Evolutionary conservation across 2,329 filamentous ascomycete genomes (phyloP), one percentile per base, ranked within the genome.

Genomic region (Colletotrichum spinosum): DNA sequence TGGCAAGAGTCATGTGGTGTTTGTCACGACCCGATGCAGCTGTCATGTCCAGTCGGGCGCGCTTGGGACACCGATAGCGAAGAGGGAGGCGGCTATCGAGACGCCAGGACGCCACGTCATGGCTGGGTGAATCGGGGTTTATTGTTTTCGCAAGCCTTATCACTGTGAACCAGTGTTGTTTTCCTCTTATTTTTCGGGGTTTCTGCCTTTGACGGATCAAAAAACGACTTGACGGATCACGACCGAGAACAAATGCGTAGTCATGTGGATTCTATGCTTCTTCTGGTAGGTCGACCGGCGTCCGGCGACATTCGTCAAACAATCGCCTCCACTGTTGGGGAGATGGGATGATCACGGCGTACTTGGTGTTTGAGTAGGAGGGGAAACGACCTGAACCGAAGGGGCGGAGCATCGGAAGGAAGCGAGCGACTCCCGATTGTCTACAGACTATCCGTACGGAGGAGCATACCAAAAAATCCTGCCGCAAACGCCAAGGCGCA

Each of bases 51-150:
- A 46, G 42, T 37, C 42, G 33, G 44, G 54, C 10, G 25, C 25
- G 25, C 25, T 25, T 25, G 25, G 25, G 25, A 25, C 25, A 25
- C 25, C 25, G 25, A 25, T 25, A 25, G 25, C 25, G 25, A 25
- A 25, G 25, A 25, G 25, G n/a, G 25, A 57, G 58, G 58, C 63
- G 63, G 62, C 63, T 63, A 57, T 57, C 25, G 41, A 63, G 53
- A 35, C 63, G 63, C 63, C 52, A 17, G 25, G 25, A 25, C 25
- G 25, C 25, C 25, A 5, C 25, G 25, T 4, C 25, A 25, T 25
- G 25, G 25, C 25, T 25, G 25, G 4, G 4, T 25, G 25, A 5
- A 25, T 25, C 25, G 25, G 25, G 25, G 25, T 25, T 25, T 25
- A 4, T 25, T 25, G 3, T 25, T 25, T 5, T 25, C 25, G 25